Conservation (phyloP, 108 stramenopile genomes). For the Fragilariopsis cylindrus region DNA sequence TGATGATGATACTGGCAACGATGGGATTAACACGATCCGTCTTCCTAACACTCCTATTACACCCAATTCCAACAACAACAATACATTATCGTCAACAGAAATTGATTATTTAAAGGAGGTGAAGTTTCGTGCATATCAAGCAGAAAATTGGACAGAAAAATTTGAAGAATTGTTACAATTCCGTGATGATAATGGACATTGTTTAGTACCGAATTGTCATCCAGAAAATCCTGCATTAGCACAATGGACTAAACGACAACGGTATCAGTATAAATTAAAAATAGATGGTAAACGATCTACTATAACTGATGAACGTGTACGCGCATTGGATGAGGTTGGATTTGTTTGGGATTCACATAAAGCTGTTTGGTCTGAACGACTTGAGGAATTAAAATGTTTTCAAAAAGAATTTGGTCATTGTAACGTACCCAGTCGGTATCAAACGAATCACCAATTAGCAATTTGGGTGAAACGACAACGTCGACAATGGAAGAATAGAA, state of each 20-base stretch:
- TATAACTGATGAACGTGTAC: constrained; percentile 48
- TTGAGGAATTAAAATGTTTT: constrained; percentile 33
- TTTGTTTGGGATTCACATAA: constrained; percentile 47
- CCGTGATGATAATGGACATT: constrained; percentile 49
- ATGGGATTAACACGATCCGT: background rate
- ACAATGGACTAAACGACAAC: constrained; percentile 50
- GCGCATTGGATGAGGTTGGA: constrained; percentile 34
- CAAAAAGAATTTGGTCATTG: constrained; percentile 28
- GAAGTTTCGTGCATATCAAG: constrained; percentile 35
- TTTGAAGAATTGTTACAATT: constrained; percentile 45
- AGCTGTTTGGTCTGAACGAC: constrained; percentile 36
- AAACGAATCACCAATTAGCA: constrained; percentile 35
- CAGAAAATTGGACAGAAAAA: constrained; percentile 55
- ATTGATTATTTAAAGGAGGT: background rate
- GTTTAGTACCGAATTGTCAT: constrained; percentile 35
- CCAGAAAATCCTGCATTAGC: constrained; percentile 30
- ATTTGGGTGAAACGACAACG: constrained; percentile 50
- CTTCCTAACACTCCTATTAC: background rate
- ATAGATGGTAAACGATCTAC: constrained; percentile 42
- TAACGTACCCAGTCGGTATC: constrained; percentile 27
- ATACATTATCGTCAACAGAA: too few species aligned
- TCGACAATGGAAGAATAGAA: constrained; percentile 44
- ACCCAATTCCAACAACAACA: background rate
- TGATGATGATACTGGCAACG: background rate
- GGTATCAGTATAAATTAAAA: constrained; percentile 48